Base-by-base conservation (phyloP, 441 rosid genomes). In the Eutrema salsugineum region DNA sequence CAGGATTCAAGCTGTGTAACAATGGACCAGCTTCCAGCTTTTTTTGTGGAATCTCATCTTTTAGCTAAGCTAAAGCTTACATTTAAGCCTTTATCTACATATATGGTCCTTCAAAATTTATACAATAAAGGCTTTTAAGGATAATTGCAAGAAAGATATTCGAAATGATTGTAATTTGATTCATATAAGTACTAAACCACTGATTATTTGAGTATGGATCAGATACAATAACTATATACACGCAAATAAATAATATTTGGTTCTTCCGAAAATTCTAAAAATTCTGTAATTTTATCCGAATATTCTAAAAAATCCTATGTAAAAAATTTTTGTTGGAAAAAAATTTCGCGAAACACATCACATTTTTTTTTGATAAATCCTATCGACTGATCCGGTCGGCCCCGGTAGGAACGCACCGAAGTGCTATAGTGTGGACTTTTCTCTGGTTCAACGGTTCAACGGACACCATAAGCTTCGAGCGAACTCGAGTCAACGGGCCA, bases 21-120 rank as follows among this genome's bases (percentile, higher is more conserved):
- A 54, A 68, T 62, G 74, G 78, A 75, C 78, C 70, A 75, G 49
- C 63, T 51, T 74, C 63, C 62, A 75, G 78, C 74, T 62, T 68
- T 62, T 68, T 68, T 46, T 27, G 28, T 38, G 66, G 74, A 75
- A 75, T 75, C 58, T 68, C 74, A 46, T 68, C 69, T 75, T 68
- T 62, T 68, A 35, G 70, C 65, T 61, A 61, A 16, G 36, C 44
- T 62, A 75, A 75, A 68, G 78, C 74, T 53, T 68, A 68, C 64
- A 68, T 54, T 68, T 27, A 68, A 43, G 59, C 59, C 35, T 69
- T 75, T 75, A 53, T 74, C 73, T 59, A 59, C 55, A 48, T 44
- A 68, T 53, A 68, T 67, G 78, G 78, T 61, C 78, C 58, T 67
- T 75, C 65, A 36, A 28, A 10, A 46, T 27, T 27, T 55, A 35